phyloP scores from a whole-genome alignment of 2,329 filamentous ascomycete species.

The Teratosphaeriaceae sp. region DNA sequence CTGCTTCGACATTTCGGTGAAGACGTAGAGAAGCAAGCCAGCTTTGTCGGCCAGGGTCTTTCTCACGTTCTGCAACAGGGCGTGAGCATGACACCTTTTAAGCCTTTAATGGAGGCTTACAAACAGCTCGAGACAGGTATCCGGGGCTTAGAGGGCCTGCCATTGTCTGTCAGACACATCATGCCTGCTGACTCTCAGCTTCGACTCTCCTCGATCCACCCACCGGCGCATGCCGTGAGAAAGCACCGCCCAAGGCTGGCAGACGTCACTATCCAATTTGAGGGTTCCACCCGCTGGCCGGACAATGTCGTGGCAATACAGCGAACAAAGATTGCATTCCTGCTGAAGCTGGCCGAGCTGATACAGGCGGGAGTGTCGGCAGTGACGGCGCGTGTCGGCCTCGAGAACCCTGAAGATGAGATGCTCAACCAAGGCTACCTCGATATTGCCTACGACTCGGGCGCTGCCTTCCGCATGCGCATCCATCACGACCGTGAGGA shows the following conservation, averaged over 20 bases:
- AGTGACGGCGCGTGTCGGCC: slow-evolving; percentile 63
- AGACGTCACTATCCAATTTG: slow-evolving; percentile 81
- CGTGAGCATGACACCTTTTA: slow-evolving; percentile 50
- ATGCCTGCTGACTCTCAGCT: slow-evolving; percentile 65
- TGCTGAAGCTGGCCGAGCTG: slow-evolving; percentile 65
- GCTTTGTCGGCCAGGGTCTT: slow-evolving; percentile 42
- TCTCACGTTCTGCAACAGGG: slow-evolving; percentile 36
- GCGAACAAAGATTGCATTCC: slow-evolving; percentile 85
- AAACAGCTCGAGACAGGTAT: slow-evolving; percentile 68
- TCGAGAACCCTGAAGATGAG: slow-evolving; percentile 66
- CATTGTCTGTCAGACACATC: slow-evolving; percentile 78
- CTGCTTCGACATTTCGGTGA: slow-evolving; percentile 62
- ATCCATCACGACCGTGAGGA: slow-evolving; percentile 87
- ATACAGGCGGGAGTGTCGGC: slow-evolving; percentile 56
- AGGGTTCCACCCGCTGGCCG: slow-evolving; percentile 89
- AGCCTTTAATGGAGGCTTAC: slow-evolving; percentile 63
- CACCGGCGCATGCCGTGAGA: slow-evolving; percentile 38
- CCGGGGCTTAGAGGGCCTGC: slow-evolving; percentile 71
- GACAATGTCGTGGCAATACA: slow-evolving; percentile 89
- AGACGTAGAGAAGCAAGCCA: slow-evolving; percentile 41
- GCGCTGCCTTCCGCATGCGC: slow-evolving; percentile 72
- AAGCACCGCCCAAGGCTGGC: slow-evolving; percentile 51
- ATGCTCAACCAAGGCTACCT: slow-evolving; percentile 74
- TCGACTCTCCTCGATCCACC: slow-evolving; percentile 61
- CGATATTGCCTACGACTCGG: slow-evolving; percentile 68